Evolutionary conservation across 306 rosid genomes (phyloP).

Genomic region (Cicer cuneatum): DNA sequence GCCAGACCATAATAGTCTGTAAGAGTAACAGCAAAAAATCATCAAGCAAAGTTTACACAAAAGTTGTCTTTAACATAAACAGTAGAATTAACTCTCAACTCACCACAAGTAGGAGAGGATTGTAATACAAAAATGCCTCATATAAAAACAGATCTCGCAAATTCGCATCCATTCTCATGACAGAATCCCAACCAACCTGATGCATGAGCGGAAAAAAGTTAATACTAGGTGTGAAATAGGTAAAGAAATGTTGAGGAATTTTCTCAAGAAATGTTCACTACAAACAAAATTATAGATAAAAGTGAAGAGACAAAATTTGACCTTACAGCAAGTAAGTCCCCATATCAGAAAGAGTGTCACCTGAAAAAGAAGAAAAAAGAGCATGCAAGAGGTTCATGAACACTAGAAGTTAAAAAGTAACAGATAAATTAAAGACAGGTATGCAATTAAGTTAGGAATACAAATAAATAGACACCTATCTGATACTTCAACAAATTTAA

Average conservation of each 20-base stretch:
- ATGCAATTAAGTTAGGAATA: conserved; percentile 19
- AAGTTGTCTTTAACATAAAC: conserved; percentile 9
- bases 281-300: not conserved
- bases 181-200: conserved; percentile 98
- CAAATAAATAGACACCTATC: conserved; percentile 9
- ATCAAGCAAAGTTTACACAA: conserved; percentile 35
- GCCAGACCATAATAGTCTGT: conserved; percentile 98
- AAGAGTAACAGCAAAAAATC: conserved; percentile 41
- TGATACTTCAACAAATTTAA: conserved; percentile 22
- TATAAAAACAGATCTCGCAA: conserved; percentile 84
- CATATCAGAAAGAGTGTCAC: conserved; percentile 74
- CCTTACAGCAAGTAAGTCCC: conserved; percentile 97
- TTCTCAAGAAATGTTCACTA: conserved; percentile 25
- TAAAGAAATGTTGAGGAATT: not conserved
- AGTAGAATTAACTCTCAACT: conserved; percentile 45
- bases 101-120: conserved; percentile 94
- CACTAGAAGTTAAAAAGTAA: conserved; percentile 22
- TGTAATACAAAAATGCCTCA: conserved; percentile 93
- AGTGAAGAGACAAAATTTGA: conserved; percentile 49
- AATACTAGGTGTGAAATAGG: conserved; percentile 27
- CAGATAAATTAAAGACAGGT: conserved; percentile 10
- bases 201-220: conserved; percentile 39
- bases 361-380: conserved; percentile 56
- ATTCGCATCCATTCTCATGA: conserved; percentile 95
- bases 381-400: conserved; percentile 28